Evolutionary conservation across 1,284 basidiomycete species (phyloP).

Genomic region (Cryptococcus sp.): DNA sequence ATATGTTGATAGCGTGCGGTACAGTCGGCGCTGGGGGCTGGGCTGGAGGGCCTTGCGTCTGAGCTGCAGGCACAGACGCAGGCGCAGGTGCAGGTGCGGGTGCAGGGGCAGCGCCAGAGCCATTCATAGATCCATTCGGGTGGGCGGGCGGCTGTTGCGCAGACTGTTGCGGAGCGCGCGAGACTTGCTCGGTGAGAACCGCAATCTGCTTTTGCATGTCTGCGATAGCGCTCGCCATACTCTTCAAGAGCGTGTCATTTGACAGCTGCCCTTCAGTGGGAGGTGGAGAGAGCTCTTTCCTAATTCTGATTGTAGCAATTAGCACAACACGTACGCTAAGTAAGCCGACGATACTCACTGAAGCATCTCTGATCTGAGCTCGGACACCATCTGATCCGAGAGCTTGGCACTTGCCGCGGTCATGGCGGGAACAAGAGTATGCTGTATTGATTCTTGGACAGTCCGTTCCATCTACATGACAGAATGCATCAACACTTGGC

Average conservation of each 20-base stretch:
- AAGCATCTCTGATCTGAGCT: constrained; percentile 44
- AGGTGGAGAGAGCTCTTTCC: constrained; percentile 30
- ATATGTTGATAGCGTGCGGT: constrained; percentile 3
- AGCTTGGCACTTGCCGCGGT: constrained; percentile 20
- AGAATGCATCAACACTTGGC: background rate
- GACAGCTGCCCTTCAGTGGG: constrained; percentile 2
- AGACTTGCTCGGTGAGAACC: constrained; percentile 27
- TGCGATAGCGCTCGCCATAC: constrained; percentile 23
- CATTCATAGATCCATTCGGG: background rate
- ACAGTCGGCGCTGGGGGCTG: constrained; percentile 10
- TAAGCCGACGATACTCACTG: constrained; percentile 25
- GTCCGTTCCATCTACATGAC: constrained; percentile 27
- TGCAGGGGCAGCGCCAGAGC: background rate
- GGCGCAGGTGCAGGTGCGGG: constrained; percentile 7
- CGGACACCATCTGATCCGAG: constrained; percentile 34
- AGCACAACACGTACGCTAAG: background rate
- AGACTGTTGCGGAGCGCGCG: constrained; percentile 2
- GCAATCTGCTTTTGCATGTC: constrained; percentile 35
- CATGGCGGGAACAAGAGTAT: constrained; percentile 35
- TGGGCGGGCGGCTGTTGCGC: background rate
- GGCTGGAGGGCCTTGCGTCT: constrained; percentile 6
- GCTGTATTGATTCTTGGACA: constrained; percentile 29
- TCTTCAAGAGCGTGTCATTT: constrained; percentile 18
- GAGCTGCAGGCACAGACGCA: constrained; percentile 1
- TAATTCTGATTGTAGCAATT: constrained; percentile 13